Conservation (phyloP, 2,329 filamentous ascomycete species). For the Monilinia fructicola region DNA sequence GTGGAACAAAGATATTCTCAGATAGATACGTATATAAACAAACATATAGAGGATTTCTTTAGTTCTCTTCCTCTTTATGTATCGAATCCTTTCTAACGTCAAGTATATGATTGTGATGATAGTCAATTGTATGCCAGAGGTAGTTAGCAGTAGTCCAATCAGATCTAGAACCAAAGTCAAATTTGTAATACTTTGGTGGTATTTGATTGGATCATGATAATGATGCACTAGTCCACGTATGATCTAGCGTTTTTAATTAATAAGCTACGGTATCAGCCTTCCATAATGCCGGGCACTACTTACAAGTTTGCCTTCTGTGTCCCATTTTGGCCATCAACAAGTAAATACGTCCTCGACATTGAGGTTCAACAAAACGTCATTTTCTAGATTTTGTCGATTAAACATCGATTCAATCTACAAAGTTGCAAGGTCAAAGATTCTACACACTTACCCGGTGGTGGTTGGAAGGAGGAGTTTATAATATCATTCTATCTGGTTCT, state of each 20-base stretch:
- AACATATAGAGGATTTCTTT: too few relatives aligned
- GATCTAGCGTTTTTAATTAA: background rate
- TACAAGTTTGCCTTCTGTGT: slow-evolving; percentile 15
- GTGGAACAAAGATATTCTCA: too few relatives aligned
- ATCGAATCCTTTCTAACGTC: too few relatives aligned
- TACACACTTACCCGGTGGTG: slow-evolving; percentile 11
- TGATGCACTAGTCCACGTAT: background rate
- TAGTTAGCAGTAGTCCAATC: background rate
- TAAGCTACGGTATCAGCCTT: background rate
- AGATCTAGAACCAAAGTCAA: slow-evolving; percentile 1
- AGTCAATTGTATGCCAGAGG: too few relatives aligned
- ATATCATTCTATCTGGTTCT: slow-evolving; percentile 20
- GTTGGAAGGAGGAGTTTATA: slow-evolving; percentile 22
- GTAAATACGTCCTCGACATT: slow-evolving; percentile 1
- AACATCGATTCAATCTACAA: background rate
- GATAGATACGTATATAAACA: too few relatives aligned
- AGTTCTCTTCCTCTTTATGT: too few relatives aligned
- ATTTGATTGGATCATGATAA: background rate
- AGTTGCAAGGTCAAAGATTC: background rate
- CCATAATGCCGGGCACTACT: background rate
- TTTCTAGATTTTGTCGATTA: background rate
- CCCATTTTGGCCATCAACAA: slow-evolving; percentile 13
- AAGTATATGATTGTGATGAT: too few relatives aligned
- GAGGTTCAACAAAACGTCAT: slow-evolving; percentile 7
- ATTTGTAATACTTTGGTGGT: background rate